These are phyloP conservation scores for Aspergillus candidus DNA, from an alignment of 2,329 filamentous ascomycete genomes.

Conservation along the genomic window DNA sequence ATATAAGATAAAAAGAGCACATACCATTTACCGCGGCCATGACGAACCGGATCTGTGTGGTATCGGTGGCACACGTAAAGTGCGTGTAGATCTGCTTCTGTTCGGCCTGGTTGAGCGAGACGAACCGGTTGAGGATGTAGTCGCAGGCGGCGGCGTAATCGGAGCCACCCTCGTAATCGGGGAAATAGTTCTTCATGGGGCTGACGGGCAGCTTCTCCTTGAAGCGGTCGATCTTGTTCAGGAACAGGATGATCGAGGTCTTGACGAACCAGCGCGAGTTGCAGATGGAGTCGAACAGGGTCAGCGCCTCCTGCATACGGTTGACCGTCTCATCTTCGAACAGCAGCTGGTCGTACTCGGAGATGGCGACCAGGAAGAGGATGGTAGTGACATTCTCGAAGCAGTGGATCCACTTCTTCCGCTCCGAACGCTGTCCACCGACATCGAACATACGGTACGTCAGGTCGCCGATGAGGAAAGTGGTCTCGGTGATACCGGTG, in stretches of 20 bases:
- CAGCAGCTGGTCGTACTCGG: conserved; percentile 90
- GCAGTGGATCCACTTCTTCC: conserved; percentile 99
- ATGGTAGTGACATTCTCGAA: conserved; percentile 98
- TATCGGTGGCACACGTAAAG: conserved; percentile 98
- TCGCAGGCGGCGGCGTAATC: conserved; percentile 95
- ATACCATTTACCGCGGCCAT: conserved; percentile 98
- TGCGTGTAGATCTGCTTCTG: conserved; percentile 99
- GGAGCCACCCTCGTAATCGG: conserved; percentile 79
- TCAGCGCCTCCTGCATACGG: conserved; percentile 67
- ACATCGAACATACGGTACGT: conserved; percentile 98
- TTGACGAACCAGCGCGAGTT: conserved; percentile 68
- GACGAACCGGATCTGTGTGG: conserved; percentile 97
- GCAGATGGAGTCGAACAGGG: conserved; percentile 66
- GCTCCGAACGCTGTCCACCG: conserved; percentile 88
- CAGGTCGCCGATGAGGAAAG: conserved; percentile 88
- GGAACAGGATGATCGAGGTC: conserved; percentile 66
- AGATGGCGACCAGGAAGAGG: conserved; percentile 93
- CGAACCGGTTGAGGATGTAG: conserved; percentile 98
- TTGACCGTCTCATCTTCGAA: conserved; percentile 94
- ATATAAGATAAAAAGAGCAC: conserved; percentile 24
- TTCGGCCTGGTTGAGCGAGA: conserved; percentile 96
- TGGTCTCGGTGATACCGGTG: conserved; percentile 93
- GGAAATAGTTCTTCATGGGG: conserved; percentile 72
- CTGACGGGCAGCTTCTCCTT: conserved; percentile 68
- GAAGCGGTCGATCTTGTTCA: conserved; percentile 71